Base-by-base conservation (phyloP, 1,284 basidiomycete species). In the Marasmius sp. region DNA sequence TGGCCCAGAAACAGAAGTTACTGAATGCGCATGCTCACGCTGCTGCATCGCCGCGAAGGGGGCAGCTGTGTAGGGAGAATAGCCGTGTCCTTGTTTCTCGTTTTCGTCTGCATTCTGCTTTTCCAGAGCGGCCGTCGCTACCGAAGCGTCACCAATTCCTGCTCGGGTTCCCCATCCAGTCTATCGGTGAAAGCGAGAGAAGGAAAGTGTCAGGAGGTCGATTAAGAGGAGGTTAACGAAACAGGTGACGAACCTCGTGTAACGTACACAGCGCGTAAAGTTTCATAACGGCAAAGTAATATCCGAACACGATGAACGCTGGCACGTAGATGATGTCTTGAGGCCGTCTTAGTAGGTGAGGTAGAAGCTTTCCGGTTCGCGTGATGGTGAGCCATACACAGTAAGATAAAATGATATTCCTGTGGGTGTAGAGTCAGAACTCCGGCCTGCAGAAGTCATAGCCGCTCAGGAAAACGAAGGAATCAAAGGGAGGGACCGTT, bases 161-260 rank as follows among this genome's bases (percentile, higher is more conserved):
- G 92, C 84, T 73, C 94, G 89, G 20, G 94, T 96, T 59, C 93
- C 94, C 94, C 94, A 96, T 62, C 89, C 92, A 71, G 92, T 94
- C 87, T 90, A 62, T 7, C 64, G 36, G n/a, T n/a, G n/a, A n/a
- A 59, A 56, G 43, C 37, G 36, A 34, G 45, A 16, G 58, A 43
- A 43, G 27, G 41, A 54, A 57, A 38, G 37, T 50, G 43, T 43
- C 6, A 41, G 37, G 37, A 57, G 51, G 33, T 60, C 20, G 59
- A 12, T 53, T 34, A 51, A 34, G 16, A 20, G 36, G 52, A 47
- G 49, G 27, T 27, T 27, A 43, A 50, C 47, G 53, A 61, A 61
- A 41, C 20, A 52, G 54, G 59, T 41, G 39, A 68, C 69, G 33
- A 57, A 87, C 86, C 81, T 93, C 90, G 75, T 94, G 92, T 58